phyloP scores from a whole-genome alignment of 805 yeast species.

The Candida morakotiae region DNA sequence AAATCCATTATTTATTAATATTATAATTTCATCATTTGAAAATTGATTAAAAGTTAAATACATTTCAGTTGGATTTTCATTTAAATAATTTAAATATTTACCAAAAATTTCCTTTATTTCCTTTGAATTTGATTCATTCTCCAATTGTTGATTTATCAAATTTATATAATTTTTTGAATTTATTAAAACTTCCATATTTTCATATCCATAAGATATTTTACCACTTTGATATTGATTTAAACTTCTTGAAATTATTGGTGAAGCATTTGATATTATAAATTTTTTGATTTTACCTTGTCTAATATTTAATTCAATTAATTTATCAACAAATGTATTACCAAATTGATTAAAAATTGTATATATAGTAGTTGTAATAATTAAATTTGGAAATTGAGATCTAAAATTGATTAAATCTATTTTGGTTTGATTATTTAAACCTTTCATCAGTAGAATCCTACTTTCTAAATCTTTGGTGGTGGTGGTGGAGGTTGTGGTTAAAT shows the following conservation, averaged over 20 bases:
- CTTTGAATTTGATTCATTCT: slow-evolving; percentile 10
- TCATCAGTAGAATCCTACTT: slow-evolving; percentile 8
- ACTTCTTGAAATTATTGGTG: slow-evolving; percentile 40
- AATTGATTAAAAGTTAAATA: slow-evolving; percentile 22
- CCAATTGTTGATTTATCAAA: slow-evolving; percentile 14
- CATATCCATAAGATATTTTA: slow-evolving; percentile 39
- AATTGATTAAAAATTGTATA: slow-evolving; percentile 42
- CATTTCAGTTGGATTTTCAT: slow-evolving; percentile 22
- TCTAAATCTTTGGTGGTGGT: neutral
- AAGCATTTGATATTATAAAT: slow-evolving; percentile 40
- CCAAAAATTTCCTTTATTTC: slow-evolving; percentile 16
- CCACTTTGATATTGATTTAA: slow-evolving; percentile 27
- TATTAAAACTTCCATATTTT: slow-evolving; percentile 36
- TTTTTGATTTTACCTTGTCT: slow-evolving; percentile 34
- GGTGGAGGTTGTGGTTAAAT: slow-evolving; percentile 8
- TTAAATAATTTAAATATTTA: slow-evolving; percentile 9
- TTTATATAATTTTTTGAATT: slow-evolving; percentile 20
- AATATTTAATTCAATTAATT: slow-evolving; percentile 33
- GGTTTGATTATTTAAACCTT: slow-evolving; percentile 27
- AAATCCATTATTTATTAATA: slow-evolving; percentile 38
- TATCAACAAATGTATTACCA: slow-evolving; percentile 50
- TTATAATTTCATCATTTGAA: slow-evolving; percentile 21
- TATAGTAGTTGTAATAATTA: slow-evolving; percentile 43
- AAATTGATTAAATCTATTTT: slow-evolving; percentile 37
- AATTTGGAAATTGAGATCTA: slow-evolving; percentile 29